Percentiles rank a stretch among this genome's conserved stretches.
phyloP scores from a whole-genome alignment of 345 rosid species.

The Aquilaria malaccensis region DNA sequence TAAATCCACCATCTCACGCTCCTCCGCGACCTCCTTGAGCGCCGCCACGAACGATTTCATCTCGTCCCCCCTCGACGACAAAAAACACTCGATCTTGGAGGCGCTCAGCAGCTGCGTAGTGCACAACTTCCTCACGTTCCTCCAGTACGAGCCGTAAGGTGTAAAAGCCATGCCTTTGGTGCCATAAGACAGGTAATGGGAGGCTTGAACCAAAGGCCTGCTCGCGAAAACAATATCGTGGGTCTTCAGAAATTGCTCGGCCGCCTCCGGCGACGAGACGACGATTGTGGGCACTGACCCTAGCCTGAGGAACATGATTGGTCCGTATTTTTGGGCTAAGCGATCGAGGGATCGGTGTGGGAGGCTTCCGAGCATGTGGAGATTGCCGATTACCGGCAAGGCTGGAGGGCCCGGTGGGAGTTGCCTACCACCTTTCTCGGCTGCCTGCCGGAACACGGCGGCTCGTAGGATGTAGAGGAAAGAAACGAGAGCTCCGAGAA shows the following conservation, averaged over 20 bases:
- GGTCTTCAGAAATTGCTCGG: slow-evolving; percentile 33
- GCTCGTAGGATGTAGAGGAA: not conserved
- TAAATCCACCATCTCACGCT: not conserved
- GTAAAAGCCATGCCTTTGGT: not conserved
- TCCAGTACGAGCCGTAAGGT: slow-evolving; percentile 3
- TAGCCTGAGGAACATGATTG: slow-evolving; percentile 33
- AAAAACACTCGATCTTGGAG: slow-evolving; percentile 2
- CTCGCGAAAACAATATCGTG: slow-evolving; percentile 30
- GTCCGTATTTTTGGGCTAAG: slow-evolving; percentile 31
- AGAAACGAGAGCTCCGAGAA: not conserved
- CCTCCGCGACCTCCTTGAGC: not conserved
- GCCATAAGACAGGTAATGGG: slow-evolving; percentile 5
- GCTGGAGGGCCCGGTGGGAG: slow-evolving; percentile 40
- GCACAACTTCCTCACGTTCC: not conserved
- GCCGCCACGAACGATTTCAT: not conserved
- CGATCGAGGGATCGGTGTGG: slow-evolving; percentile 31
- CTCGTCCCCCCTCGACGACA: not conserved
- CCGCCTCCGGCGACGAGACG: slow-evolving; percentile 34
- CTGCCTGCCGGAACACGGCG: not conserved
- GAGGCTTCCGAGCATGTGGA: slow-evolving; percentile 25
- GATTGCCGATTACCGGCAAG: slow-evolving; percentile 31
- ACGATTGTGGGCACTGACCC: slow-evolving; percentile 26
- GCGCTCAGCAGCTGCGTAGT: not conserved
- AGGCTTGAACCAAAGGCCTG: slow-evolving; percentile 20
- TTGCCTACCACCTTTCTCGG: not conserved